phyloP scores from a whole-genome alignment of 1,284 basidiomycete genomes.

The Volvariella surrecta region DNA sequence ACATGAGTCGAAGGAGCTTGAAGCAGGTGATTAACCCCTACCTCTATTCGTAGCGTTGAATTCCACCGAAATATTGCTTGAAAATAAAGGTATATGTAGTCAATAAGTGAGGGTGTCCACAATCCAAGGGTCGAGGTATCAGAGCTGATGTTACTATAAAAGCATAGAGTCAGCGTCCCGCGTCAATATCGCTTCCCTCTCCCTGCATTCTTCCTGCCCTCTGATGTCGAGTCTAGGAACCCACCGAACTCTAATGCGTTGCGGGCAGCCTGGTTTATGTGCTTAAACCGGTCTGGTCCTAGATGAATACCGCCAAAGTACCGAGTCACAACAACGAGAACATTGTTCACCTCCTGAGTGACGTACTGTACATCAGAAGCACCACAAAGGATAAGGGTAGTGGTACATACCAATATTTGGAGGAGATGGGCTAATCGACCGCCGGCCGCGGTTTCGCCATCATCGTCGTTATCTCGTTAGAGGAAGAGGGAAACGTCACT shows the following conservation, averaged over 20 bases:
- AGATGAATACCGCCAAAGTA: conserved; percentile 78
- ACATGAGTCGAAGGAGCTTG: too few relatives aligned
- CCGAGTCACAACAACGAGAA: conserved; percentile 78
- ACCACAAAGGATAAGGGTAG: background rate
- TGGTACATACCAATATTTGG: conserved; percentile 66
- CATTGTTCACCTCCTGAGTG: conserved; percentile 64
- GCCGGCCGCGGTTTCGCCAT: conserved; percentile 88
- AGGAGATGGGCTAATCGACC: conserved; percentile 80
- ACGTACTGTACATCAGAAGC: background rate
- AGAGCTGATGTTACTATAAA: too few relatives aligned
- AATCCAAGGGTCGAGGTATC: too few relatives aligned
- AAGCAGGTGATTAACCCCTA: too few relatives aligned
- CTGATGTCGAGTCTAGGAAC: conserved; percentile 44
- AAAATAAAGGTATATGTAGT: too few relatives aligned
- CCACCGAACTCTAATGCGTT: conserved; percentile 81
- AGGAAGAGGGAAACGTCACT: conserved; percentile 3
- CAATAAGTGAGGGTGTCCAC: too few relatives aligned
- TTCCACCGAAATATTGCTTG: too few relatives aligned
- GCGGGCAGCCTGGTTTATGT: conserved; percentile 85
- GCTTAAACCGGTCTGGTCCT: conserved; percentile 87
- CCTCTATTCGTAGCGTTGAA: too few relatives aligned
- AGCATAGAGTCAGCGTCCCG: too few relatives aligned
- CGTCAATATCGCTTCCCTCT: conserved; percentile 8
- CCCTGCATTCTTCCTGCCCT: conserved; percentile 7
- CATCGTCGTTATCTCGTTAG: conserved; percentile 80